Conservation (phyloP, 176 grass and related monocot species). For the Hsuehochloa calcarea region DNA sequence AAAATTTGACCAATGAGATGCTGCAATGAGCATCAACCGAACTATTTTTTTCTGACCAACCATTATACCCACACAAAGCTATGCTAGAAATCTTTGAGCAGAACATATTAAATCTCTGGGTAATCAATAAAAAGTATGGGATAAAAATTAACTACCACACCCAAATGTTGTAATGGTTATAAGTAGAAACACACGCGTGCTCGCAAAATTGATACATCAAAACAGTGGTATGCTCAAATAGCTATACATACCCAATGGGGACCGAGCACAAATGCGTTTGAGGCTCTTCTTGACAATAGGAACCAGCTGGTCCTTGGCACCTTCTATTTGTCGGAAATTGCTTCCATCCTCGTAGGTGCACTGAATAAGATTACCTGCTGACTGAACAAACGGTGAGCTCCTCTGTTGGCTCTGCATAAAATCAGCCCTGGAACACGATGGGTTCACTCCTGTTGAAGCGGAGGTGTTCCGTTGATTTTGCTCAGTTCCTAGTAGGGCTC, state of each 20-base stretch:
- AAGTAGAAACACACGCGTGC: neutral
- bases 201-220: neutral
- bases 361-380: constrained; percentile 28
- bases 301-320: constrained; percentile 58
- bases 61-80: neutral
- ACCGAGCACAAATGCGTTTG: constrained; percentile 43
- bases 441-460: neutral
- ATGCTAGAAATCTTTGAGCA: neutral
- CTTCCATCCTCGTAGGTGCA: constrained; percentile 31
- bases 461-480: constrained; percentile 16
- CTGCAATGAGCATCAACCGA: neutral
- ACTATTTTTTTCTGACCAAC: neutral
- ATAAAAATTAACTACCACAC: neutral
- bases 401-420: constrained; percentile 21
- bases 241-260: constrained; percentile 53
- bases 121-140: neutral
- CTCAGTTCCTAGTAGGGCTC: neutral
- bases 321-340: constrained; percentile 41
- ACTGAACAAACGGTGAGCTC: constrained; percentile 30
- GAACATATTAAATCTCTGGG: neutral
- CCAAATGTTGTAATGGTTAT: neutral
- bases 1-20: neutral
- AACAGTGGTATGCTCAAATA: constrained; percentile 11
- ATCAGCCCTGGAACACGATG: constrained; percentile 19
- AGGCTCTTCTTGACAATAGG: constrained; percentile 57